phyloP scores from a whole-genome alignment of 73 alveolate species.

The Tetrahymena elliotti region DNA sequence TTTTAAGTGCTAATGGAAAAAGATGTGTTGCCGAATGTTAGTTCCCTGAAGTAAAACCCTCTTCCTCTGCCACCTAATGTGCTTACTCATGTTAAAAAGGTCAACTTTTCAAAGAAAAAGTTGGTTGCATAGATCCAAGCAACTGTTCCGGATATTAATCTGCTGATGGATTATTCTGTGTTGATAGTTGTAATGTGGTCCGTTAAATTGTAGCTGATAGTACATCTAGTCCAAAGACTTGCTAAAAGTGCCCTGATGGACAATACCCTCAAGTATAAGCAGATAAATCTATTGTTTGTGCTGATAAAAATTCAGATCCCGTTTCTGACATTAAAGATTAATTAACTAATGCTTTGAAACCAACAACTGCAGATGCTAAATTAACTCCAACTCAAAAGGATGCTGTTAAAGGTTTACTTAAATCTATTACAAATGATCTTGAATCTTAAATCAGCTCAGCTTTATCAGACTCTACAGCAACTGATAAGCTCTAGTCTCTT shows the following conservation, averaged over 20 bases:
- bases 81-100: not conserved
- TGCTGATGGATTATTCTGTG: not conserved
- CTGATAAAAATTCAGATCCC: not conserved
- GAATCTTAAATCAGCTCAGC: not conserved
- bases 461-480: not conserved
- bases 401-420: not conserved
- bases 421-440: not conserved
- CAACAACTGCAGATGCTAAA: not conserved
- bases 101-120: not conserved
- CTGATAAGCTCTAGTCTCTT: not conserved
- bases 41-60: not conserved
- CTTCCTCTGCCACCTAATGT: not conserved
- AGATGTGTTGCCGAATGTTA: not conserved
- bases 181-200: not conserved
- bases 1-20: not conserved
- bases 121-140: not conserved
- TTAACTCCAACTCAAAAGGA: not conserved
- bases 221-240: not conserved
- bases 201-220: not conserved
- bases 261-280: not conserved
- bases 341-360: not conserved
- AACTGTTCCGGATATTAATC: not conserved
- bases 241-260: not conserved
- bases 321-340: not conserved
- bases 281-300: not conserved